Evolutionary conservation across 306 rosid species (phyloP), one percentile per base, ranked within the genome.

Genomic region (Urtica urens): DNA sequence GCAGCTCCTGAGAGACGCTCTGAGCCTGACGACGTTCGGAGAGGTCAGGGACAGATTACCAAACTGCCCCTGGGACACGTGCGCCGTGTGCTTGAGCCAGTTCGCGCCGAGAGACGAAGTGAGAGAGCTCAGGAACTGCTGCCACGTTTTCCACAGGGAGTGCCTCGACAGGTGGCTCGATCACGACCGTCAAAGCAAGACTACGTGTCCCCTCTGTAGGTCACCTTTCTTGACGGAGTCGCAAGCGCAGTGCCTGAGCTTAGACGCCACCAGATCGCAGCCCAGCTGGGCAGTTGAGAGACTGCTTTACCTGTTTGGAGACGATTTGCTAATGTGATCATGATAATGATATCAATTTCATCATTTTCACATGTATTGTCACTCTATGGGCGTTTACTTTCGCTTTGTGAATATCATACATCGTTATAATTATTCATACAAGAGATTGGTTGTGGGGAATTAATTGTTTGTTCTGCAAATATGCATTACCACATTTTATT

Each of bases 221-320:
- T 71, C 87, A 22, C 93, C 95, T 45, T 34, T 85, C 57, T 43
- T 80, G 11, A 65, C 58, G 56, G 39, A 57, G 23, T 57, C 51
- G 0, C 68, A 81, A 38, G 55, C 72, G 13, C 70, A 58, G 3
- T 30, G 59, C 57, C 21, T 67, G 27, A n/a, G 45, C 23, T 57
- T 47, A 38, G 53, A 51, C 38, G 57, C 74, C 13, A 51, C 77
- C 15, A 60, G 67, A 11, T 27, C 74, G 18, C 81, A 79, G 46
- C 93, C 93, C 34, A 85, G 84, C 51, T 85, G 95, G 95, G 87
- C 95, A 6, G 87, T 85, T 11, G 93, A 85, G 55, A 66, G 95
- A 59, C 78, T 85, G 28, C 83, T 80, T 18, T 85, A 80, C 72
- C 84, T 85, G 21, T 85, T 85, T 46, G 95, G 93, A 25, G 93